Conservation (phyloP, 129 eudicot species). For the Escallonia rubra region DNA sequence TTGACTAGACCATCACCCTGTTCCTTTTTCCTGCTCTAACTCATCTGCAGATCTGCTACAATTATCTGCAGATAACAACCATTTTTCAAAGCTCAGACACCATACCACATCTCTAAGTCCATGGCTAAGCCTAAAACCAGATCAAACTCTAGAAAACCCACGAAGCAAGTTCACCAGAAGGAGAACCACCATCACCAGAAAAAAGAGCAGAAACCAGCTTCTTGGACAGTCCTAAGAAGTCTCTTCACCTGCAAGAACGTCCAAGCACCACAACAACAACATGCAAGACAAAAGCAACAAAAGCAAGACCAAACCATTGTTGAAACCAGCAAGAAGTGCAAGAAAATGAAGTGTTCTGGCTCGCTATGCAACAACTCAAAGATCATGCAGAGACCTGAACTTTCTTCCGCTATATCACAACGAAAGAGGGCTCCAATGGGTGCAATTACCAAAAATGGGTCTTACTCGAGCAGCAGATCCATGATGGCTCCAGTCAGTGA, state of each 20-base stretch:
- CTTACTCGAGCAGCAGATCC: conserved; percentile 18
- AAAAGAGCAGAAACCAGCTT: conserved; percentile 27
- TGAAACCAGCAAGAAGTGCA: conserved; percentile 29
- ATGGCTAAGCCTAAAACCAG: conserved; percentile 28
- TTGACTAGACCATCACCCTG: conserved; percentile 10
- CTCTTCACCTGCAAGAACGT: conserved; percentile 66
- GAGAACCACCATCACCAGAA: conserved; percentile 3
- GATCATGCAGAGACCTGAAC: conserved; percentile 54
- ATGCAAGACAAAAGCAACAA: conserved; percentile 2
- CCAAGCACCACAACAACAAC: conserved; percentile 16
- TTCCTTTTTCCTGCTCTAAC: conserved; percentile 5
- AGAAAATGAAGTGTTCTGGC: conserved; percentile 53
- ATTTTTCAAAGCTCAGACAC: neutral
- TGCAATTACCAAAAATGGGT: neutral
- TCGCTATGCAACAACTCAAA: conserved; percentile 61
- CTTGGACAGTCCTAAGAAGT: conserved; percentile 55
- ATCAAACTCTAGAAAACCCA: conserved; percentile 11
- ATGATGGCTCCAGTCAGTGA: conserved; percentile 10
- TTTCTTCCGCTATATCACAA: conserved; percentile 6
- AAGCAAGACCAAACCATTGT: conserved; percentile 16
- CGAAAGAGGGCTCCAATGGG: conserved; percentile 19
- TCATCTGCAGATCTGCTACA: neutral
- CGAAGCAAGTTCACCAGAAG: conserved; percentile 15
- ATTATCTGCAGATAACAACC: neutral
- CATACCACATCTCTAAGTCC: conserved; percentile 4